Base-by-base conservation (phyloP, 2,329 filamentous ascomycete species). In the Phyllachora maydis region DNA sequence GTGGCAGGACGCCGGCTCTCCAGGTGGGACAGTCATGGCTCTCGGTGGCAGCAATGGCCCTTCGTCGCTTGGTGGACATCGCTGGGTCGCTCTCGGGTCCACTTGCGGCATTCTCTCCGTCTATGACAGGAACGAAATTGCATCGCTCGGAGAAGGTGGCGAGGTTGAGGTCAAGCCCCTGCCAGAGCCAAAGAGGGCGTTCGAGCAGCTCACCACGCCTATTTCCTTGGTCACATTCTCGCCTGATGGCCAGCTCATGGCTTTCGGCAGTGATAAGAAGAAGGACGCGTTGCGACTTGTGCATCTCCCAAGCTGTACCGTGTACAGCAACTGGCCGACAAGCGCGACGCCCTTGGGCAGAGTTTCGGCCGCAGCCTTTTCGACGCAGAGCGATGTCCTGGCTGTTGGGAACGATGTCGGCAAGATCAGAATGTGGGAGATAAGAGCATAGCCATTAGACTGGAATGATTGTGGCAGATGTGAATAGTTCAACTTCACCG, bases 301-400 rank as follows among this genome's bases (percentile, higher is more conserved):
- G 16, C 88, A 98, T 47, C 52, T 98, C 35, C 83, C 85, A 1
- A 83, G 67, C 35, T 92, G 82, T 46, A 92, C 82, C 2, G 79
- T 95, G 11, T 98, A 88, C 58, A 70, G 73, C 39, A 98, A 98
- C 49, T 98, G 88, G 88, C 88, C 88, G 13, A 98, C 85, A 25
- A 66, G 70, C 32, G 72, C 76, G 43, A 98, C 88, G 27, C 82
- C 83, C 1, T 49, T 98, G 30, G 88, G 88, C 0, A 62, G 81
- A 28, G 70, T 95, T 33, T 77, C 78, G 3, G 59, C 68, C 1
- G 65, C 82, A 29, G 71, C 76, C 3, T 75, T 79, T 42, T 62
- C 63, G 11, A 56, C 52, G 5, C 56, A 59, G 30, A 75, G 68
- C 30, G 62, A 75, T 36, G 45, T 83, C 37, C 44, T 98, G 33